phyloP scores from a whole-genome alignment of 768 basidiomycete genomes.

The Lactarius akahatsu region DNA sequence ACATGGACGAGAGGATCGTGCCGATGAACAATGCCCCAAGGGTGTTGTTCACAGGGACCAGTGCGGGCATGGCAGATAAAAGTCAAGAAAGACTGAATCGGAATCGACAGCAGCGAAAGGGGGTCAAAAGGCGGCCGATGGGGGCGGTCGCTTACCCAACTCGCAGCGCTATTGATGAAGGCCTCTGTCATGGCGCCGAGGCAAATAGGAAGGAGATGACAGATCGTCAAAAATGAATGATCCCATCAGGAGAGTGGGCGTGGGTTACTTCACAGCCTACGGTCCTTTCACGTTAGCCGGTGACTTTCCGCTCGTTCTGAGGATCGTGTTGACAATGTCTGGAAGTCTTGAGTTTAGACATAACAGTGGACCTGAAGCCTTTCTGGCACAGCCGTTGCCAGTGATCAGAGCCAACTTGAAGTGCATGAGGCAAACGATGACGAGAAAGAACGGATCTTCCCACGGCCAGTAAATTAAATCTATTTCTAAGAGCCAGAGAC shows the following conservation, averaged over 20 bases:
- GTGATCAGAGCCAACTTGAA: too few relatives aligned
- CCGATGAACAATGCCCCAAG: background rate
- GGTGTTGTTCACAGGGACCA: background rate
- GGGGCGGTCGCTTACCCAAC: background rate
- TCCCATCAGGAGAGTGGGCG: background rate
- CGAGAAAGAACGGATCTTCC: background rate
- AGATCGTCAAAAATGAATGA: background rate
- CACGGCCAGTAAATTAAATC: background rate
- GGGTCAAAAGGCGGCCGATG: background rate
- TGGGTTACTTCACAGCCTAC: background rate
- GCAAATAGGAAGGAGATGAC: background rate
- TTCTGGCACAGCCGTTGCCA: too few relatives aligned
- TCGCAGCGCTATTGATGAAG: background rate
- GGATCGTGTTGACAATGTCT: background rate
- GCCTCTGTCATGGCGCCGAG: background rate
- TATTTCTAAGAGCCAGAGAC: background rate
- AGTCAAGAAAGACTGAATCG: background rate
- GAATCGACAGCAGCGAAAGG: background rate
- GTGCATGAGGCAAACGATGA: background rate
- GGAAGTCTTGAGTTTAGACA: background rate
- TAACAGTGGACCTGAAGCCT: background rate
- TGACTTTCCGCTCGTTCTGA: background rate
- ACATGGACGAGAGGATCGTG: constrained; percentile 7
- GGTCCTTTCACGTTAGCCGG: background rate
- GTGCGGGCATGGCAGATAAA: background rate